Conservation (phyloP, 768 basidiomycete species). For the Strobilomyces confusus region DNA sequence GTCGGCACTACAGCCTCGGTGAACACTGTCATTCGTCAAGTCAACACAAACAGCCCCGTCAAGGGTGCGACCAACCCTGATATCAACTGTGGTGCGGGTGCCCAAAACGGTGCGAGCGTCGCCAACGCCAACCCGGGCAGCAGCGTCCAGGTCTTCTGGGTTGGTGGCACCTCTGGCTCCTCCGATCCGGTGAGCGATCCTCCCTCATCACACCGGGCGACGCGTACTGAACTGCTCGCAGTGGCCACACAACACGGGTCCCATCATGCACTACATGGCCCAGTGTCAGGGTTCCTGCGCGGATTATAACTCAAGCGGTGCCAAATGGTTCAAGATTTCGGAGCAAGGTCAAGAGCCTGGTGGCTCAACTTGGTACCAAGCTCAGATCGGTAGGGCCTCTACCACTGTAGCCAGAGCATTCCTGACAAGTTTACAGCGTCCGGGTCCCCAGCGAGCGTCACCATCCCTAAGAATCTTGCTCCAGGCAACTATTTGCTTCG, state of each 20-base stretch:
- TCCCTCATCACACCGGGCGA: not conserved
- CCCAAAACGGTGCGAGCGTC: constrained; percentile 43
- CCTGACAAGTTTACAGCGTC: constrained; percentile 25
- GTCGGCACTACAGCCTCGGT: constrained; percentile 25
- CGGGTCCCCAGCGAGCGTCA: constrained; percentile 37
- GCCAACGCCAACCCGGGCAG: constrained; percentile 60
- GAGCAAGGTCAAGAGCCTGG: constrained; percentile 41
- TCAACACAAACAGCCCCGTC: constrained; percentile 42
- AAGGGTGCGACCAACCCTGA: constrained; percentile 54
- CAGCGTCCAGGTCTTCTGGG: constrained; percentile 50
- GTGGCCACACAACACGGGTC: constrained; percentile 59
- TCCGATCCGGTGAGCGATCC: constrained; percentile 15
- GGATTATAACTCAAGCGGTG: constrained; percentile 48
- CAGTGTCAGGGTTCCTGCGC: constrained; percentile 53
- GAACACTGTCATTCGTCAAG: constrained; percentile 39
- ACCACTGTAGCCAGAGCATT: not conserved
- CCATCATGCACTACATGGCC: constrained; percentile 71
- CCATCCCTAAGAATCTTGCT: constrained; percentile 48
- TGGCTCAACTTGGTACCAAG: constrained; percentile 46
- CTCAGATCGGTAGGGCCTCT: constrained; percentile 39
- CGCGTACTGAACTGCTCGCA: constrained; percentile 7
- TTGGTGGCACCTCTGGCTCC: constrained; percentile 34
- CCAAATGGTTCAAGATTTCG: constrained; percentile 75
- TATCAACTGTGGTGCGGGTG: constrained; percentile 55
- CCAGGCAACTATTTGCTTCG: constrained; percentile 72